Conservation (phyloP, 257 asterid genomes). For the Catharanthus roseus region DNA sequence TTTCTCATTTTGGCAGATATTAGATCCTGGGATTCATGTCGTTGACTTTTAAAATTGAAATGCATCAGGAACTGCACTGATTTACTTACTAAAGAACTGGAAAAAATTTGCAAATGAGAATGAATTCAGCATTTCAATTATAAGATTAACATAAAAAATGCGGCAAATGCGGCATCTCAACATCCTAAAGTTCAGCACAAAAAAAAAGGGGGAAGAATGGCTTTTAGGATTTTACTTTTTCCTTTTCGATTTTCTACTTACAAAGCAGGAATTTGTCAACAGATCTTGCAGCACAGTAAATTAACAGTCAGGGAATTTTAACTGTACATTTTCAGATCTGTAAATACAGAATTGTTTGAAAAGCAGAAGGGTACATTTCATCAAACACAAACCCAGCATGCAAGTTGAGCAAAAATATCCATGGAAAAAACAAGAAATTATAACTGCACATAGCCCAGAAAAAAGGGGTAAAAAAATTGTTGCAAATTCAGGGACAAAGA, state of each 20-base stretch:
- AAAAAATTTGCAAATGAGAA: background rate
- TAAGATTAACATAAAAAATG: background rate
- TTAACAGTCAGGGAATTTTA: background rate
- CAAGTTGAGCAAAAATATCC: background rate
- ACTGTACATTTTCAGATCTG: background rate
- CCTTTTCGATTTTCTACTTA: too few species aligned
- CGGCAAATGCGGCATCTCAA: background rate
- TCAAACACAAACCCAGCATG: background rate
- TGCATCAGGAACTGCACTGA: background rate
- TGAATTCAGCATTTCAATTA: background rate
- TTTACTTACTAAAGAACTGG: background rate
- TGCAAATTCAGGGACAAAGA: background rate
- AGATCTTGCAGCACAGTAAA: conserved; percentile 1
- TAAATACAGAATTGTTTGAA: background rate
- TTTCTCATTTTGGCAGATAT: background rate
- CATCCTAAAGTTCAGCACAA: background rate
- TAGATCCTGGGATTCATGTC: background rate
- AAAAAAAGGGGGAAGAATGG: background rate
- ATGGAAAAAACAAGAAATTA: background rate
- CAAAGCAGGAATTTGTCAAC: background rate
- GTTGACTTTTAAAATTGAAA: background rate
- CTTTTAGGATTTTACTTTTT: background rate
- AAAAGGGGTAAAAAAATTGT: background rate
- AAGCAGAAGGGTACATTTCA: background rate
- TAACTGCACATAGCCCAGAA: background rate